Evolutionary conservation across 371 early-diverging fungal genomes (phyloP).

Genomic region (Actinomortierella ambigua): DNA sequence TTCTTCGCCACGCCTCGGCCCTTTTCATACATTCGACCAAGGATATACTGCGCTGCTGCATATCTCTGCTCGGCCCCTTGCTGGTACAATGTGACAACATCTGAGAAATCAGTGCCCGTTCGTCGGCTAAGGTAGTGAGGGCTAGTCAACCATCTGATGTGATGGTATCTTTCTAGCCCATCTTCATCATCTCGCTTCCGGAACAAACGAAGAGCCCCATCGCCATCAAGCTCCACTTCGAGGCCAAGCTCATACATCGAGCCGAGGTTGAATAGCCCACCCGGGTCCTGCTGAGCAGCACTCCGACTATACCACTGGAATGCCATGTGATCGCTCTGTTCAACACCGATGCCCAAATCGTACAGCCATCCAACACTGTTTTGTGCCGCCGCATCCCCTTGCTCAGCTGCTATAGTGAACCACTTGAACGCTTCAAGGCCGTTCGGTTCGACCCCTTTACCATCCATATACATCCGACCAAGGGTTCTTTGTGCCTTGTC

Average conservation of each 20-base stretch:
- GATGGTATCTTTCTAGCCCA: no score
- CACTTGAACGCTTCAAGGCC: constrained; percentile 66
- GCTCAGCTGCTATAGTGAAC: constrained; percentile 66
- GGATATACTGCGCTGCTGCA: no score
- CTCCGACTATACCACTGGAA: constrained; percentile 70
- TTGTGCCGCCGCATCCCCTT: constrained; percentile 68
- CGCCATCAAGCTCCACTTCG: no score
- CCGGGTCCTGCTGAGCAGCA: constrained; percentile 78
- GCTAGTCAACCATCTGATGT: no score
- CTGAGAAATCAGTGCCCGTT: no score
- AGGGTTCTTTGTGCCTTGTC: constrained; percentile 71
- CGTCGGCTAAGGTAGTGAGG: no score
- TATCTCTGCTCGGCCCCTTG: constrained; percentile 66
- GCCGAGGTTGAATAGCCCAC: constrained; percentile 81
- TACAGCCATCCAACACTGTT: constrained; percentile 85
- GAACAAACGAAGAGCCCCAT: no score
- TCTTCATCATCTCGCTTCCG: constrained; percentile 66
- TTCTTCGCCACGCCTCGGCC: constrained; percentile 71
- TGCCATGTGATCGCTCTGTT: constrained; percentile 60
- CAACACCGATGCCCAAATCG: constrained; percentile 77
- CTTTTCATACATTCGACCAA: no score
- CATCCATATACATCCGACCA: constrained; percentile 82
- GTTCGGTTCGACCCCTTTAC: constrained; percentile 70
- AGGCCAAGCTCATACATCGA: no score
- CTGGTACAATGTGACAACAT: no score